These are phyloP conservation scores for Liquidambar formosana DNA, from an alignment of 164 flowering plant genomes.

Conservation along the genomic window DNA sequence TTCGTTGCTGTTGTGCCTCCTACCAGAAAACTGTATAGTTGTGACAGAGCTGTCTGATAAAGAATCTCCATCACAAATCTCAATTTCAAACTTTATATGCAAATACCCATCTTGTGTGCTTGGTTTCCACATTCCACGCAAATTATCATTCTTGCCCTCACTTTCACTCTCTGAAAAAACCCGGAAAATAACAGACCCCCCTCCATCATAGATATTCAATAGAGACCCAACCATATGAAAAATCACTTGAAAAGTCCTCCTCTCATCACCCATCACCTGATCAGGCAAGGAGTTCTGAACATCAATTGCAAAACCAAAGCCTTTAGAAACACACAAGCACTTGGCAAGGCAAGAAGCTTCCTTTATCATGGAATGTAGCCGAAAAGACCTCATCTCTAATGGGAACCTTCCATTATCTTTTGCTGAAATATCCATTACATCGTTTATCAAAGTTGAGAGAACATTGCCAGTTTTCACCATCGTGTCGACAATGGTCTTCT, in stretches of 20 bases:
- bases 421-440: conserved; percentile 44
- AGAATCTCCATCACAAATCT: conserved; percentile 24
- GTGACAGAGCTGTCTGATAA: conserved; percentile 15
- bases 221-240: conserved; percentile 62
- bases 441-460: conserved; percentile 54
- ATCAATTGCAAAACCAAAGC: conserved; percentile 37
- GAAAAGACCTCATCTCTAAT: conserved; percentile 38
- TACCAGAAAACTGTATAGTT: neutral
- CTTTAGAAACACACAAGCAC: conserved; percentile 42
- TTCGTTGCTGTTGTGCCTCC: conserved; percentile 16
- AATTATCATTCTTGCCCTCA: conserved; percentile 24
- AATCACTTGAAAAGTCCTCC: conserved; percentile 55
- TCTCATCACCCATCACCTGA: conserved; percentile 61
- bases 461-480: conserved; percentile 49
- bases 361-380: conserved; percentile 47
- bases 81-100: conserved; percentile 30
- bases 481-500: conserved; percentile 45
- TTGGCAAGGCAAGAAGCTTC: conserved; percentile 50
- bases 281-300: conserved; percentile 49
- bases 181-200: conserved; percentile 30
- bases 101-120: conserved; percentile 17
- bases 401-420: conserved; percentile 34
- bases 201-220: conserved; percentile 19
- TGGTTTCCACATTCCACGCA: conserved; percentile 22
- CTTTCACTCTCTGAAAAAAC: conserved; percentile 27